Evolutionary conservation across 2,329 filamentous ascomycete genomes (phyloP).

Genomic region (Diaporthe batatas): DNA sequence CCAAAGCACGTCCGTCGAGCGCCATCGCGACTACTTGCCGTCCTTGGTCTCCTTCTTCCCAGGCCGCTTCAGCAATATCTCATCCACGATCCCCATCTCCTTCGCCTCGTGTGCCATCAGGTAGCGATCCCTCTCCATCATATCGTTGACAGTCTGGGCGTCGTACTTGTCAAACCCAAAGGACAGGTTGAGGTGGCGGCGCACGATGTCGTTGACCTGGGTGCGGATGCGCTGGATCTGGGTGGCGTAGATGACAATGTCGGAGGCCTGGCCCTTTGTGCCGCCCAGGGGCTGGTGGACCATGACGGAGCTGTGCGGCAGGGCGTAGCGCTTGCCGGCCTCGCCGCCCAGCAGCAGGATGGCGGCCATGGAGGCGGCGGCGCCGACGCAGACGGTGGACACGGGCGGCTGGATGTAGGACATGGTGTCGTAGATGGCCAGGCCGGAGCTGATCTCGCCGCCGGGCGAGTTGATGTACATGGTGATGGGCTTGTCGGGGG

Average conservation of each 20-base stretch:
- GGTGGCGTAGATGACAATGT: constrained; percentile 97
- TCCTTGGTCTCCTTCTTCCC: constrained; percentile 36
- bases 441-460: constrained; percentile 87
- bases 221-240: constrained; percentile 91
- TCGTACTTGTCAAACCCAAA: constrained; percentile 81
- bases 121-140: constrained; percentile 98
- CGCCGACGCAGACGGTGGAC: constrained; percentile 93
- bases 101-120: constrained; percentile 89
- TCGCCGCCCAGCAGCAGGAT: constrained; percentile 89
- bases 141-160: constrained; percentile 86
- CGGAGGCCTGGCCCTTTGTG: constrained; percentile 74
- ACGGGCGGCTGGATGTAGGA: constrained; percentile 94
- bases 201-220: constrained; percentile 92
- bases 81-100: constrained; percentile 91
- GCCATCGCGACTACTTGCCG: not conserved
- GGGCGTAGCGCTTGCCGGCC: constrained; percentile 84
- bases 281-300: constrained; percentile 93
- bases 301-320: constrained; percentile 97
- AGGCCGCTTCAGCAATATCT: constrained; percentile 78
- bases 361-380: constrained; percentile 95
- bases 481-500: constrained; percentile 92
- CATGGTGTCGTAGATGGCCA: constrained; percentile 99
- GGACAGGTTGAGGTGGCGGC: constrained; percentile 83
- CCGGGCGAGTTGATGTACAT: constrained; percentile 99
- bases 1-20: not conserved